Conservation (phyloP, 306 rosid genomes). For the Cucumis melo region DNA sequence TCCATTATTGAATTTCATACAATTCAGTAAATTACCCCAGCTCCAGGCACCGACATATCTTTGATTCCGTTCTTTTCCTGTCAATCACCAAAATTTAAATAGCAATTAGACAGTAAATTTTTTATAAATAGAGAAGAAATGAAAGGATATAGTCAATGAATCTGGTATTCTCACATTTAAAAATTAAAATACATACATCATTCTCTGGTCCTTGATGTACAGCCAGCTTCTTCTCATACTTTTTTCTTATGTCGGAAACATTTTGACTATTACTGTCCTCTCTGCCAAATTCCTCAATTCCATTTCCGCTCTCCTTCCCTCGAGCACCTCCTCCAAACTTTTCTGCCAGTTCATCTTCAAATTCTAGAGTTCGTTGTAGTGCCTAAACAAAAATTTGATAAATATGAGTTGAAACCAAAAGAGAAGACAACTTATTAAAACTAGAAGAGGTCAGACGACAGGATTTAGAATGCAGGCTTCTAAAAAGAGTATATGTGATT, state of each 20-base stretch:
- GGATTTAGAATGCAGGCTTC: background rate
- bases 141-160: background rate
- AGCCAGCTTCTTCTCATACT: conserved; percentile 83
- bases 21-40: conserved; percentile 55
- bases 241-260: conserved; percentile 85
- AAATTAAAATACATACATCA: conserved; percentile 40
- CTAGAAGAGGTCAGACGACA: background rate
- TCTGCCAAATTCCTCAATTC: conserved; percentile 76
- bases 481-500: background rate
- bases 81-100: conserved; percentile 18
- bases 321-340: conserved; percentile 90
- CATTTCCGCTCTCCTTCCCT: conserved; percentile 64
- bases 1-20: background rate
- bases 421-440: conserved; percentile 15
- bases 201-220: conserved; percentile 58
- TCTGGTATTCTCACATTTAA: background rate
- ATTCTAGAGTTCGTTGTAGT: conserved; percentile 86
- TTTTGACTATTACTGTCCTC: conserved; percentile 41
- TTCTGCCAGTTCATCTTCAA: conserved; percentile 97
- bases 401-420: conserved; percentile 6
- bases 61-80: conserved; percentile 63
- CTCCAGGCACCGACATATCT: conserved; percentile 91
- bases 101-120: background rate
- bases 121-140: background rate
- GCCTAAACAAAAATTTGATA: conserved; percentile 43